A percentile compares a stretch with the other conserved stretches of the same genome.
phyloP scores from a whole-genome alignment of 2,329 filamentous ascomycete species.

The Ascosphaera pollenicola region DNA sequence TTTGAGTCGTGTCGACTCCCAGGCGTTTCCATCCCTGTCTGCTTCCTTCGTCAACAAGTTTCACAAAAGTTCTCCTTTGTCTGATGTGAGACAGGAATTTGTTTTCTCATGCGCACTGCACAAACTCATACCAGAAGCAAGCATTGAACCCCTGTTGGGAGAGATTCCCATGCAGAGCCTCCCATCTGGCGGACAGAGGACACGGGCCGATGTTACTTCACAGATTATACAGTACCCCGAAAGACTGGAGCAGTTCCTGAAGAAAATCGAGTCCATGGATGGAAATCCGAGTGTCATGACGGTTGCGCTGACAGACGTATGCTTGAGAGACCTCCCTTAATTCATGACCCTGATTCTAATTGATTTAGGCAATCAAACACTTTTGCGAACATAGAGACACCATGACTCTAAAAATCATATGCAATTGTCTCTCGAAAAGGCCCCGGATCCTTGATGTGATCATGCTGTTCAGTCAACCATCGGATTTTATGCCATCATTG shows the following conservation, averaged over 20 bases:
- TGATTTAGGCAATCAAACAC: background rate
- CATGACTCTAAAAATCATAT: slow-evolving; percentile 38
- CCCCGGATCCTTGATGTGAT: slow-evolving; percentile 35
- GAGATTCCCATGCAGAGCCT: slow-evolving; percentile 65
- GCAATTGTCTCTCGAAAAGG: slow-evolving; percentile 33
- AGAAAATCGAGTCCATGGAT: slow-evolving; percentile 71
- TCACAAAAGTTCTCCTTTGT: slow-evolving; percentile 34
- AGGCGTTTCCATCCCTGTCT: slow-evolving; percentile 41
- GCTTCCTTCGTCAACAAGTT: slow-evolving; percentile 36
- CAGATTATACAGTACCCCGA: slow-evolving; percentile 60
- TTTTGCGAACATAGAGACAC: slow-evolving; percentile 38
- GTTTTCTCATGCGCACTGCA: slow-evolving; percentile 80
- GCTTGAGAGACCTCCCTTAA: slow-evolving; percentile 7
- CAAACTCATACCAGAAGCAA: slow-evolving; percentile 54
- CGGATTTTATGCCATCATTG: slow-evolving; percentile 33
- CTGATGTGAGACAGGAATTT: slow-evolving; percentile 58
- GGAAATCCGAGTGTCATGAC: slow-evolving; percentile 78
- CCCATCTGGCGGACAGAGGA: slow-evolving; percentile 50
- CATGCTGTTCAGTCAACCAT: slow-evolving; percentile 35
- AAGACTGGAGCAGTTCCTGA: slow-evolving; percentile 51
- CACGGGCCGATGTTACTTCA: slow-evolving; percentile 55
- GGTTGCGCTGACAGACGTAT: slow-evolving; percentile 50
- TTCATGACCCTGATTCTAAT: background rate
- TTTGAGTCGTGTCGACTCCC: slow-evolving; percentile 38
- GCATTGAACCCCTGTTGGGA: slow-evolving; percentile 59